Conservation (phyloP, 2,329 filamentous ascomycete species). For the Plectosphaerella cucumerina region DNA sequence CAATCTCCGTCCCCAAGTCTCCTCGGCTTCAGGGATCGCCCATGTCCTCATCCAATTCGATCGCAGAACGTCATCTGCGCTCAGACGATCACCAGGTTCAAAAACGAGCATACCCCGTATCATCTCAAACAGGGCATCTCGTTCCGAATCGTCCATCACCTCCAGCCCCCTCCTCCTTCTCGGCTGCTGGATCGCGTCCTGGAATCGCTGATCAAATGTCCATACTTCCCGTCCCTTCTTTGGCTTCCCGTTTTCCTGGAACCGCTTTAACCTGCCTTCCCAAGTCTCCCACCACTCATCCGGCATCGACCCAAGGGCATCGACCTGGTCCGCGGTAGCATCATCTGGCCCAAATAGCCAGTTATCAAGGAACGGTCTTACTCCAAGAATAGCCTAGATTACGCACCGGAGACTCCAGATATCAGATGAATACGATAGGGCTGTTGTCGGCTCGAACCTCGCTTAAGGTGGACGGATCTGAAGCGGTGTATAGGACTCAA, state of each 20-base stretch:
- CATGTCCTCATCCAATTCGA: too few species aligned
- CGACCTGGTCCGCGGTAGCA: conserved; percentile 24
- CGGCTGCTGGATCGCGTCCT: too few species aligned
- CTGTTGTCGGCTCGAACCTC: conserved; percentile 25
- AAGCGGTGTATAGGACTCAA: conserved; percentile 24
- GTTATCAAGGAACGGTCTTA: conserved; percentile 20
- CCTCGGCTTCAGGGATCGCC: too few species aligned
- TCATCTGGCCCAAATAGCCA: conserved; percentile 21
- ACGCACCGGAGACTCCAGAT: conserved; percentile 34
- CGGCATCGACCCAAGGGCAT: conserved; percentile 20
- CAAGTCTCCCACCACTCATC: conserved; percentile 11
- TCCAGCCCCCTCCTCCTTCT: too few species aligned
- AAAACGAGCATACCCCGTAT: too few species aligned
- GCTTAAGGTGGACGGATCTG: conserved; percentile 26
- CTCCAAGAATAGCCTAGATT: conserved; percentile 28
- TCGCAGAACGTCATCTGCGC: too few species aligned
- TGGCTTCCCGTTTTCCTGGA: conserved; percentile 5
- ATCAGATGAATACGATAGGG: conserved; percentile 29
- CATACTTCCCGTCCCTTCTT: conserved; percentile 11
- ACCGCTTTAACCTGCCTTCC: conserved; percentile 8
- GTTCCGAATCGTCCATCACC: too few species aligned
- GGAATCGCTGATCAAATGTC: conserved; percentile 22
- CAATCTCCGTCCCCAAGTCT: too few species aligned
- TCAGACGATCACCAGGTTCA: too few species aligned
- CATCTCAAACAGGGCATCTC: too few species aligned